Evolutionary conservation across 129 eudicot genomes (phyloP).

Genomic region (Smallanthus sonchifolius): DNA sequence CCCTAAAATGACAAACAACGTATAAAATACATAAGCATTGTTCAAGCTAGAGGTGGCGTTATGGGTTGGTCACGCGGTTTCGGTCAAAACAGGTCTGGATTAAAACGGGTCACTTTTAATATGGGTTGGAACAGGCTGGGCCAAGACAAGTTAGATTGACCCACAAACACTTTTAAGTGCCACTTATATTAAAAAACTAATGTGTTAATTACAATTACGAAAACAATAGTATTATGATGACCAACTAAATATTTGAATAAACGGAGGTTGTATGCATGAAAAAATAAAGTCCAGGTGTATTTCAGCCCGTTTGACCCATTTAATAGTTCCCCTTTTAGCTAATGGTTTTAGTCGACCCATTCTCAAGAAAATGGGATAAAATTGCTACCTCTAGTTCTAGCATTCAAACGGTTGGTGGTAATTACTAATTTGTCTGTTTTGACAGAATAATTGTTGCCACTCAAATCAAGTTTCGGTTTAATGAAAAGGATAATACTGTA

Average conservation of each 20-base stretch:
- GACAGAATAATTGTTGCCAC: neutral
- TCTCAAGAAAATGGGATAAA: neutral
- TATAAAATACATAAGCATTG: neutral
- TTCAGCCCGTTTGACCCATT: neutral
- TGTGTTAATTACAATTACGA: neutral
- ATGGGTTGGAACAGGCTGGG: neutral
- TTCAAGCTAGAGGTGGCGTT: neutral
- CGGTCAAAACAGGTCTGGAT: neutral
- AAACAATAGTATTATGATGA: neutral
- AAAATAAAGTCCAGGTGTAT: neutral
- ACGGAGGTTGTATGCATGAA: neutral
- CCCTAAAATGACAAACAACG: neutral
- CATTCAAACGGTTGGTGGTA: neutral
- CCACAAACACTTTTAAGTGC: neutral
- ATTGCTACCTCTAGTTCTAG: neutral
- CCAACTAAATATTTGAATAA: neutral
- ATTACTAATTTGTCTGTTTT: neutral
- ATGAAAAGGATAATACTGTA: constrained; percentile 4
- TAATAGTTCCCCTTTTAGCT: neutral
- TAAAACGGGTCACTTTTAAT: neutral
- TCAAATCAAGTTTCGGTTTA: neutral
- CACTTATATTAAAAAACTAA: neutral
- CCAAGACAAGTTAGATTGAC: neutral
- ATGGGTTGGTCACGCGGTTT: neutral
- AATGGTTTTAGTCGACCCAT: neutral